These are phyloP conservation scores for Trypanosoma theileri DNA, from an alignment of 208 protist species.

Conservation along the genomic window DNA sequence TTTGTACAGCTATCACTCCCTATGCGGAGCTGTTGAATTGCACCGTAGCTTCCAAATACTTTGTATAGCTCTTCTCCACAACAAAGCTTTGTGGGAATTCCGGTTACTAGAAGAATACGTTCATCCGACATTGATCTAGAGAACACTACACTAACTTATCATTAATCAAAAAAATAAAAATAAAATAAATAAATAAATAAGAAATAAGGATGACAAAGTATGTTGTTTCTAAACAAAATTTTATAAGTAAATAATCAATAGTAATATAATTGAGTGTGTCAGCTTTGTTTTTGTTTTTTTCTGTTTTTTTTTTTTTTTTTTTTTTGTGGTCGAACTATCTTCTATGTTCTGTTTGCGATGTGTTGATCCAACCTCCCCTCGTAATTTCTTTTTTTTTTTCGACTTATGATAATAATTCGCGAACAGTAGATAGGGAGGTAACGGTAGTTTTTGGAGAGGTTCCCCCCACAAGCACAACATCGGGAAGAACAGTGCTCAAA, in stretches of 20 bases:
- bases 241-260: background rate
- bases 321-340: no score
- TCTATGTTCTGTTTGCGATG: no score
- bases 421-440: conserved; percentile 20
- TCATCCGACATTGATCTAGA: conserved; percentile 66
- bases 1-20: conserved; percentile 66
- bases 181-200: background rate
- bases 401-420: background rate
- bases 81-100: conserved; percentile 73
- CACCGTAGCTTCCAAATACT: conserved; percentile 84
- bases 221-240: background rate
- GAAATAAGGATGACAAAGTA: background rate
- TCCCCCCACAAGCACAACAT: conserved; percentile 57
- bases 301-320: no score
- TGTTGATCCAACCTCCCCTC: no score
- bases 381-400: no score
- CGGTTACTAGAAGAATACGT: conserved; percentile 80
- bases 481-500: conserved; percentile 65
- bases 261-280: no score
- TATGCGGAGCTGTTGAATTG: conserved; percentile 77
- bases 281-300: no score
- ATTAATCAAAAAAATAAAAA: background rate
- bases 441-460: conserved; percentile 35
- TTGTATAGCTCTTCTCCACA: conserved; percentile 78
- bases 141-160: background rate